These are phyloP conservation scores for Afroboletus lepidellus DNA, from an alignment of 1,284 basidiomycete genomes.

Conservation along the genomic window DNA sequence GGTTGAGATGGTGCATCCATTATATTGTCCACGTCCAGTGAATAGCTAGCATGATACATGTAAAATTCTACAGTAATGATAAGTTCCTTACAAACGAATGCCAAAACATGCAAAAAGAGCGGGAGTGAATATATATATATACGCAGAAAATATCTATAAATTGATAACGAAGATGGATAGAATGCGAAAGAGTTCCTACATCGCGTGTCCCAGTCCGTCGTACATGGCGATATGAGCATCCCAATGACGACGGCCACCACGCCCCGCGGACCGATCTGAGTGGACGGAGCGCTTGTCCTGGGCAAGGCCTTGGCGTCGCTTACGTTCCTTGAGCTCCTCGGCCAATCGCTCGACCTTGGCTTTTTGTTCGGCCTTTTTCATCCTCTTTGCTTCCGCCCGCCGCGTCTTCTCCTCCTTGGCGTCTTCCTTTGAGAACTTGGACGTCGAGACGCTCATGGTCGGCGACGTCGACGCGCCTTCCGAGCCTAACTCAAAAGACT, in stretches of 20 bases:
- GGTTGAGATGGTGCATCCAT: constrained; percentile 7
- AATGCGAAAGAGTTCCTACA: constrained; percentile 17
- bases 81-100: constrained; percentile 15
- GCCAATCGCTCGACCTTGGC: constrained; percentile 42
- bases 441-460: constrained; percentile 13
- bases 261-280: constrained; percentile 26
- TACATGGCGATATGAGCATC: constrained; percentile 36
- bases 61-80: constrained; percentile 34
- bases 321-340: constrained; percentile 40
- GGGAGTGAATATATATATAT: constrained; percentile 10
- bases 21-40: constrained; percentile 10
- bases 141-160: constrained; percentile 12
- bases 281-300: constrained; percentile 32
- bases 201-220: constrained; percentile 26
- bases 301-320: constrained; percentile 29
- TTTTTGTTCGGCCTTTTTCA: constrained; percentile 46
- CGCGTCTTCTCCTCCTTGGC: constrained; percentile 35
- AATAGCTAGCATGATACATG: constrained; percentile 25
- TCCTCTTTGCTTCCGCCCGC: constrained; percentile 45
- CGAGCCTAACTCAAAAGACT: constrained; percentile 4
- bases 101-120: constrained; percentile 19
- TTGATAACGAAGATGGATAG: constrained; percentile 13
- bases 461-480: constrained; percentile 18
- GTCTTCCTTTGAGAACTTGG: constrained; percentile 18
- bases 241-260: constrained; percentile 12